phyloP scores from a whole-genome alignment of 176 grass and related monocot genomes.

The Cenchrus americanus region DNA sequence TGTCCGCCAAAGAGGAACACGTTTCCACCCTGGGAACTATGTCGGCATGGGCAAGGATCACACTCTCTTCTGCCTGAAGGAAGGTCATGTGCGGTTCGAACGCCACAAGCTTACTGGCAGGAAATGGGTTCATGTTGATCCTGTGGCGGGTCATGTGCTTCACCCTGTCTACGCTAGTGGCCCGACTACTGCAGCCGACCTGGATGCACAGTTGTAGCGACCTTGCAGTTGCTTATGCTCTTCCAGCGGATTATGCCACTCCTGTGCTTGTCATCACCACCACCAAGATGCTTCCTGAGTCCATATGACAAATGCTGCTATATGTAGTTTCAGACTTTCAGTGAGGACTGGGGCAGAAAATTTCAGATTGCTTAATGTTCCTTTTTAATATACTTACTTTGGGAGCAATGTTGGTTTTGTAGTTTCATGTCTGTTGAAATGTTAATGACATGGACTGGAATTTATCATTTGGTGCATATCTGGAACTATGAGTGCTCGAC shows the following conservation, averaged over 20 bases:
- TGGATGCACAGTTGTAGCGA: constrained; percentile 19
- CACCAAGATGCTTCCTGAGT: background rate
- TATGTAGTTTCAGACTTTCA: background rate
- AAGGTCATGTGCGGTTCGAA: constrained; percentile 82
- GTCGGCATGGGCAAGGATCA: constrained; percentile 90
- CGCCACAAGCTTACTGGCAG: constrained; percentile 77
- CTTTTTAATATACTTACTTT: background rate
- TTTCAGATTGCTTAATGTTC: constrained; percentile 18
- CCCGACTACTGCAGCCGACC: constrained; percentile 13
- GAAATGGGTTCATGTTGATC: constrained; percentile 88
- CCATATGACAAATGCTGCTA: background rate
- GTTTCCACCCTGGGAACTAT: constrained; percentile 79
- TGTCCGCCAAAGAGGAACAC: constrained; percentile 73
- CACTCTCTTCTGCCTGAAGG: constrained; percentile 77
- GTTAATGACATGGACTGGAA: background rate
- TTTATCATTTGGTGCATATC: background rate
- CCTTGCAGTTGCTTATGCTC: background rate
- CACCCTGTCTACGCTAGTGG: constrained; percentile 65
- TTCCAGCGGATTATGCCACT: too few relatives aligned
- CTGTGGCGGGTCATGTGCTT: constrained; percentile 61
- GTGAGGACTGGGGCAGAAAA: background rate
- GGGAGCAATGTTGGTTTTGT: background rate
- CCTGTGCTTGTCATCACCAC: background rate
- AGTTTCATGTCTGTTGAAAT: background rate
- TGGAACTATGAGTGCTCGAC: background rate